Conservation (phyloP, 805 yeast genomes). For the Zygoascus ofunaensis region DNA sequence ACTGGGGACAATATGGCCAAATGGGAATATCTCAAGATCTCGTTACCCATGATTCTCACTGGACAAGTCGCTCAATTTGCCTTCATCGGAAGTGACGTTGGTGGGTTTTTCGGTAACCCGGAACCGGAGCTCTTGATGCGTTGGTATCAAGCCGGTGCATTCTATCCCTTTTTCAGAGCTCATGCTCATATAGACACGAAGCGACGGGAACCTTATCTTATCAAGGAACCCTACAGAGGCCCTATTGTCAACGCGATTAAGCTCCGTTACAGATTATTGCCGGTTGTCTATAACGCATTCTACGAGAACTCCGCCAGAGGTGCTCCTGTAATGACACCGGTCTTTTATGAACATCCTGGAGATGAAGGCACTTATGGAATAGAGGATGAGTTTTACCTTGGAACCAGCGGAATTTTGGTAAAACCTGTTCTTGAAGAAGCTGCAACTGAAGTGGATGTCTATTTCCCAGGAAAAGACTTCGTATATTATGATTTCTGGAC, state of each 20-base stretch:
- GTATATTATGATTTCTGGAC: constrained; percentile 30
- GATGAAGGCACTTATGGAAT: constrained; percentile 43
- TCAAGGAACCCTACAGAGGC: constrained; percentile 63
- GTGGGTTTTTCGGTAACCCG: constrained; percentile 94
- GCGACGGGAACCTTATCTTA: constrained; percentile 87
- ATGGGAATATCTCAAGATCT: constrained; percentile 76
- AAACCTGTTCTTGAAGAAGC: constrained; percentile 68
- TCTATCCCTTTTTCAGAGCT: constrained; percentile 94
- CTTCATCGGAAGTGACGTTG: constrained; percentile 93
- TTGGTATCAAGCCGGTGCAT: constrained; percentile 94
- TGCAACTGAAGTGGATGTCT: constrained; percentile 33
- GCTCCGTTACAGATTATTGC: constrained; percentile 67
- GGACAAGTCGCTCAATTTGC: constrained; percentile 80
- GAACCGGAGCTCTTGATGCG: constrained; percentile 67
- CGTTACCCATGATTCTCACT: constrained; percentile 83
- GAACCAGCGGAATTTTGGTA: constrained; percentile 59
- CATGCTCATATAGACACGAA: constrained; percentile 94
- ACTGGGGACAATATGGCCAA: constrained; percentile 93
- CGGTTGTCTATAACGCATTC: constrained; percentile 74
- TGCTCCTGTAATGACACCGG: constrained; percentile 48
- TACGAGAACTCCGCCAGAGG: constrained; percentile 53
- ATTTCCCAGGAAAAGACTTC: constrained; percentile 38
- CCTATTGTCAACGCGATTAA: constrained; percentile 60
- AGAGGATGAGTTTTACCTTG: constrained; percentile 80
- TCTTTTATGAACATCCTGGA: constrained; percentile 25